Percentiles rank a stretch among this genome's conserved stretches.
Evolutionary conservation across 2,329 filamentous ascomycete genomes (phyloP).

Genomic region (Cercospora sp.): DNA sequence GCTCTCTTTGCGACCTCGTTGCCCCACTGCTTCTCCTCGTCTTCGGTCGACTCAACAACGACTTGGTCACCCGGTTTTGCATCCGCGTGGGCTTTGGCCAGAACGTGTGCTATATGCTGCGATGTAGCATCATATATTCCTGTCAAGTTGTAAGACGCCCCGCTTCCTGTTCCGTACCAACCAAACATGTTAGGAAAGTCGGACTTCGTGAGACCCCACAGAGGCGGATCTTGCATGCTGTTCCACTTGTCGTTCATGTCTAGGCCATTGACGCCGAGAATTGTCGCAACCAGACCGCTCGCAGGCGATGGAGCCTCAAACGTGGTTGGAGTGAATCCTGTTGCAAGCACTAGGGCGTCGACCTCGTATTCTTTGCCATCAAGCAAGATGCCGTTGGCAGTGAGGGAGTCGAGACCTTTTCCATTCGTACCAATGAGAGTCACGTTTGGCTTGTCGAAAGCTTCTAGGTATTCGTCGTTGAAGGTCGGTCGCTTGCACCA

Average conservation of each 20-base stretch:
- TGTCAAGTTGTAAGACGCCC: not conserved
- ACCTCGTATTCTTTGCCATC: not conserved
- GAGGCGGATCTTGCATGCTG: not conserved
- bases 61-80: not conserved
- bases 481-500: constrained; percentile 65
- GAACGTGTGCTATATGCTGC: not conserved
- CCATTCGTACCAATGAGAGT: constrained; percentile 61
- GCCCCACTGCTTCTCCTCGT: not conserved
- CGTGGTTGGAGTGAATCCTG: not conserved
- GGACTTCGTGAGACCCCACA: not conserved
- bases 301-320: not conserved
- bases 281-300: not conserved
- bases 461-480: constrained; percentile 41
- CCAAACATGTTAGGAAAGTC: not conserved
- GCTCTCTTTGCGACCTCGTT: not conserved
- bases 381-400: not conserved
- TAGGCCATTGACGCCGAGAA: not conserved
- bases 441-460: constrained; percentile 62
- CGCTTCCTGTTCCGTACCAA: not conserved
- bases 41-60: not conserved
- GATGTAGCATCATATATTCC: not conserved
- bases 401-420: constrained; percentile 41
- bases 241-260: not conserved
- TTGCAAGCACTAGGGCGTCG: not conserved
- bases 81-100: not conserved